Base-by-base conservation (phyloP, 2,329 filamentous ascomycete genomes). In the Aspergillus unguis region DNA sequence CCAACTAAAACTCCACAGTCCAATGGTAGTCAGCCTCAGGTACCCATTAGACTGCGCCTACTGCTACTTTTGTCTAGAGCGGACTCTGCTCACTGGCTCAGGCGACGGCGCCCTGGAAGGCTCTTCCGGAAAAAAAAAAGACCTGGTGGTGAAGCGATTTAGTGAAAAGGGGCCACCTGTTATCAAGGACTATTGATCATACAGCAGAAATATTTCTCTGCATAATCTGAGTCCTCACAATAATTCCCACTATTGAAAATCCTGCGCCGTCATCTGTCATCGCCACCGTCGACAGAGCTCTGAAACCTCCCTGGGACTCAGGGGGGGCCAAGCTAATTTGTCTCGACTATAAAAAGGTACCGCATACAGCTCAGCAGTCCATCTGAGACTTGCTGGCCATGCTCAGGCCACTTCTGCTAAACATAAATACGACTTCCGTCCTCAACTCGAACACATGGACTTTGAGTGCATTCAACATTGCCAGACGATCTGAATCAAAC, bases 311-410 rank as follows among this genome's bases (percentile, higher is more conserved):
- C 10, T 28, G 38, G 44, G 44, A 10, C 26, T 17, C 32, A 32
- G 32, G 32, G 32, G 11, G 23, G 29, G 6, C 36, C 17, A 25
- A 45, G 43, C 32, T 45, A 51, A 44, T 51, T 51, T 48, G 45
- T 48, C 28, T 33, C 37, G 25, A 44, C 47, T 49, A 49, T 49
- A 44, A 49, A 44, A 49, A 49, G 47, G 38, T 44, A 44, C 47
- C 27, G 28, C 36, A 27, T 37, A 35, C 42, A 46, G 37, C 28
- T 27, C 10, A 17, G 17, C 17, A 17, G 17, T 17, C 17, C 17
- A 17, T 17, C 17, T 17, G 17, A 17, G 17, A 17, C 17, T 17
- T 17, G 17, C 17, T 17, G 17, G 17, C 17, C 17, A 17, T 17
- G 17, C 17, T 17, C 17, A 17, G 17, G 17, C 17, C 17, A 17